Conservation (phyloP, 2,329 filamentous ascomycete species). For the Fusarium goolgardi region DNA sequence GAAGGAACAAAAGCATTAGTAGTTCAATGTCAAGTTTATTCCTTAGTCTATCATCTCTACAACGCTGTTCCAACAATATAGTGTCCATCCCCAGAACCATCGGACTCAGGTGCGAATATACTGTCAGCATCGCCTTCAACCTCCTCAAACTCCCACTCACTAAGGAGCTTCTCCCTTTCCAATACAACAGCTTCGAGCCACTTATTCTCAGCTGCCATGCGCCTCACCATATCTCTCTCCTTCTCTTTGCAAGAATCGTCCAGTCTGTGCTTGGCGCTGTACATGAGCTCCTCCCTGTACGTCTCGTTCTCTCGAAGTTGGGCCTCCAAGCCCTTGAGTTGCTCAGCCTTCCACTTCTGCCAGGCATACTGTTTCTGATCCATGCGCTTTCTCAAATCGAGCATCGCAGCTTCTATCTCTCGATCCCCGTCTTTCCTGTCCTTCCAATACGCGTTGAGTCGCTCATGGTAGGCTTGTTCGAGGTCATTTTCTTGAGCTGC, state of each 20-base stretch:
- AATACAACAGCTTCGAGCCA: slow-evolving; percentile 61
- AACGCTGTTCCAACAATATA: slow-evolving; percentile 5
- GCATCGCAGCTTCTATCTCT: slow-evolving; percentile 51
- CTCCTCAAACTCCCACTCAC: slow-evolving; percentile 57
- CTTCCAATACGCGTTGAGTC: slow-evolving; percentile 56
- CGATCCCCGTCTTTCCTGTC: slow-evolving; percentile 50
- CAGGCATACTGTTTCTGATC: slow-evolving; percentile 56
- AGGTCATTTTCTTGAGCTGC: slow-evolving; percentile 56
- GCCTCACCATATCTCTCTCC: slow-evolving; percentile 49
- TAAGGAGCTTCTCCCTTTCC: slow-evolving; percentile 59
- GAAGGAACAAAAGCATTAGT: too few species aligned
- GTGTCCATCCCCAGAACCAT: slow-evolving; percentile 18
- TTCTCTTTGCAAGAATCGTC: slow-evolving; percentile 47
- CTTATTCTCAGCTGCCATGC: slow-evolving; percentile 57
- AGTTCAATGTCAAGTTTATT: background rate
- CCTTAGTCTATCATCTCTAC: background rate
- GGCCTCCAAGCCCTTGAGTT: slow-evolving; percentile 53
- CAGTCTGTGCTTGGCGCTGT: slow-evolving; percentile 52
- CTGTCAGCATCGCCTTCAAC: slow-evolving; percentile 56
- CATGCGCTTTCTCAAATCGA: slow-evolving; percentile 54
- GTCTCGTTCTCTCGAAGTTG: slow-evolving; percentile 55
- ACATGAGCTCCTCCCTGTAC: slow-evolving; percentile 58
- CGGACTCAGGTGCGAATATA: slow-evolving; percentile 45
- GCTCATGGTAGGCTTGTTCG: slow-evolving; percentile 58
- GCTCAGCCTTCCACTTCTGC: slow-evolving; percentile 55